Base-by-base conservation (phyloP, 352 stramenopile species). In the Phytophthora europaea region DNA sequence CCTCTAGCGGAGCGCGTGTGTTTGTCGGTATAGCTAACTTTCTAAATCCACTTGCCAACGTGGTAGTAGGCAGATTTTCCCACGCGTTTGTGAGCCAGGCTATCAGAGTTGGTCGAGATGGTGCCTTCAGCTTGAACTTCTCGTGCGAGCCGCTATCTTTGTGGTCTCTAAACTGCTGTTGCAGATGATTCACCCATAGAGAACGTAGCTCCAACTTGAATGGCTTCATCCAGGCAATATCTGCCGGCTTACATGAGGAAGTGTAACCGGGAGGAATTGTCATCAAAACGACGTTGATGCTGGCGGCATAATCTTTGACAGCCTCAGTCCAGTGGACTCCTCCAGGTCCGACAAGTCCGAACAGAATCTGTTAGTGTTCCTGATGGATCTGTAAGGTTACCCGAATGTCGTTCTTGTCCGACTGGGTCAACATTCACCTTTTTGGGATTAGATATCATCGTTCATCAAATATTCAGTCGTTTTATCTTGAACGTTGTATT, bases 181-280 rank as follows among this genome's bases (percentile, higher is more conserved):
- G 40, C 13, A 48, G 40, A n/a, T 48, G 40, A 12, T 48, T 15
- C 40, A 48, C 40, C 40, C 40, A 48, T 20, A 48, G 2, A 20
- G 40, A 20, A 18, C 13, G 13, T 20, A 48, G 6, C 16, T 48
- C 40, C 40, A 43, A 43, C 34, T 75, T 75, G 6, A 70, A 47
- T 48, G 68, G 68, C 18, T 57, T 63, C 20, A 59, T 71, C 68
- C 68, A 71, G 3, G 55, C 55, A 12, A 75, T 55, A 58, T 71
- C 56, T 3, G 68, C 61, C 2, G 47, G 68, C 55, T 67, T 55
- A 47, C 56, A 66, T 38, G 40, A 28, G 1, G 18, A 64, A 8
- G 66, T 73, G 50, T 61, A 67, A 5, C 51, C 33, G 22, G 45
- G 22, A 13, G 48, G 47, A 47, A 65, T 33, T n/a, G 57, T 65